Conservation (phyloP, 2,329 filamentous ascomycete species). For the Pseudocercospora fijiensis region DNA sequence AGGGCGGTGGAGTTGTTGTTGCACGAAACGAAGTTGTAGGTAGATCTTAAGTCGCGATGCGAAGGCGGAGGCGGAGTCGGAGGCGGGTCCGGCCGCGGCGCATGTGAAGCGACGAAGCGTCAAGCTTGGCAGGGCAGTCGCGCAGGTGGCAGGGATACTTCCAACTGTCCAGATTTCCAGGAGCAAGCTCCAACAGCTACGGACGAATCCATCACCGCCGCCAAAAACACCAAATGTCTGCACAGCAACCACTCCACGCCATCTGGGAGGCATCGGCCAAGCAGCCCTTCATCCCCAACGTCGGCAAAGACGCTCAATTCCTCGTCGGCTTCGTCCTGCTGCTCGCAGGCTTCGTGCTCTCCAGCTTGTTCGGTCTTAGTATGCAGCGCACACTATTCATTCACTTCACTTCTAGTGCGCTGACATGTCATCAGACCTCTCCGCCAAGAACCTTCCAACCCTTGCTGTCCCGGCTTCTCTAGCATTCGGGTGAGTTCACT, state of each 20-base stretch:
- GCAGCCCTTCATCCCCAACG: constrained; percentile 76
- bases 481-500: constrained; percentile 73
- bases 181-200: not conserved
- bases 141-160: not conserved
- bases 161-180: not conserved
- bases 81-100: not conserved
- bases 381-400: constrained; percentile 36
- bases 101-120: not conserved
- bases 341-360: constrained; percentile 66
- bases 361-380: constrained; percentile 85
- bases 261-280: constrained; percentile 91
- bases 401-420: constrained; percentile 28
- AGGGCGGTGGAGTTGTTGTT: not conserved
- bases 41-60: not conserved
- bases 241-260: constrained; percentile 68
- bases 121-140: not conserved
- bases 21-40: not conserved
- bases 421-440: constrained; percentile 64
- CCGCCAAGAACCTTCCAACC: constrained; percentile 70
- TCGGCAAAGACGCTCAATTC: constrained; percentile 84
- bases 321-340: constrained; percentile 74
- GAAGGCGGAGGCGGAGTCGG: not conserved
- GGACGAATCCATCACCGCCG: not conserved
- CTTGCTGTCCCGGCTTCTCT: constrained; percentile 84
- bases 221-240: constrained; percentile 58